phyloP scores from a whole-genome alignment of 768 basidiomycete species.

The Boletus vinaceobasis region DNA sequence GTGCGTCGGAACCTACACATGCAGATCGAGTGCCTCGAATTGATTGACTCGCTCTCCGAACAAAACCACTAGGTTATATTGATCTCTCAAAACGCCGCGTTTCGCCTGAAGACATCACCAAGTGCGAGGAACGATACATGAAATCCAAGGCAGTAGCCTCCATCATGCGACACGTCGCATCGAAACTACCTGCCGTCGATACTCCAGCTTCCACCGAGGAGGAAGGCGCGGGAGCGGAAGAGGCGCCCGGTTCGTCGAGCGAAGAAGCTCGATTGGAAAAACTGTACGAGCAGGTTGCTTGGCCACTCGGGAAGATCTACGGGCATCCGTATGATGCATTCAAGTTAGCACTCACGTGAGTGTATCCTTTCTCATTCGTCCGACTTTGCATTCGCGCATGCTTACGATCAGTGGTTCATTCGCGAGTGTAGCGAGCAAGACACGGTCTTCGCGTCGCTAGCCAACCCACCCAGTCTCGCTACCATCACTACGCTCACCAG shows the following conservation, averaged over 20 bases:
- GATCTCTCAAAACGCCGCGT: constrained; percentile 98
- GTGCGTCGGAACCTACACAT: constrained; percentile 37
- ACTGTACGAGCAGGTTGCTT: constrained; percentile 87
- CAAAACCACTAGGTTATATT: constrained; percentile 74
- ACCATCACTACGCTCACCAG: constrained; percentile 63
- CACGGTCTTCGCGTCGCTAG: constrained; percentile 72
- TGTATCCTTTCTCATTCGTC: constrained; percentile 6
- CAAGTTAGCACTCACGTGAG: constrained; percentile 92
- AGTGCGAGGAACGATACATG: constrained; percentile 98
- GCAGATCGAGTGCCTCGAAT: not conserved
- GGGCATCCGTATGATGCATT: constrained; percentile 98
- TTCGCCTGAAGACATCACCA: constrained; percentile 96
- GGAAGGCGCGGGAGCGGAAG: constrained; percentile 25
- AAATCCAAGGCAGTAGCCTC: constrained; percentile 93
- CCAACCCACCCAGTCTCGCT: constrained; percentile 50
- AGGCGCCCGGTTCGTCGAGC: constrained; percentile 36
- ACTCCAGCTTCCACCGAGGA: constrained; percentile 28
- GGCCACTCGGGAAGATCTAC: constrained; percentile 90
- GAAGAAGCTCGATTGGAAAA: constrained; percentile 82
- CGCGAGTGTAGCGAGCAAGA: constrained; percentile 56
- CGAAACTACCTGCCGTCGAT: constrained; percentile 58
- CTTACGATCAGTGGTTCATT: not conserved
- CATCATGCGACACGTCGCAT: constrained; percentile 88
- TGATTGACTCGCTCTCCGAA: not conserved
- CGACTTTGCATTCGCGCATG: not conserved